phyloP scores from a whole-genome alignment of 768 basidiomycete species.

The Psilocybe azurescens region DNA sequence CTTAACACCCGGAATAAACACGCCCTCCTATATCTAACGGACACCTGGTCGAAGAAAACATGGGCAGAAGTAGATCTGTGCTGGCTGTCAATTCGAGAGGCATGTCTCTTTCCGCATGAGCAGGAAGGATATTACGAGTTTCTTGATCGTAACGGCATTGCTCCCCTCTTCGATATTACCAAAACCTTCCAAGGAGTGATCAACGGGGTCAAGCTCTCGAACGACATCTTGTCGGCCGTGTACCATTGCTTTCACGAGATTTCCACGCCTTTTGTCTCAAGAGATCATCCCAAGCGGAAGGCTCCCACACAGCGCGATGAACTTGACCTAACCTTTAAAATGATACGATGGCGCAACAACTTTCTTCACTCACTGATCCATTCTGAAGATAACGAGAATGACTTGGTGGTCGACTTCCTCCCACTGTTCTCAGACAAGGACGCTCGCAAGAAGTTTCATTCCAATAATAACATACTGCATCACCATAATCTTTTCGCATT shows the following conservation, averaged over 20 bases:
- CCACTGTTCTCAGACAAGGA: background rate
- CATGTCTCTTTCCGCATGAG: background rate
- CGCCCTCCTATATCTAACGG: constrained; percentile 1
- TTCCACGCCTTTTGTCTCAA: background rate
- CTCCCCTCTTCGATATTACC: background rate
- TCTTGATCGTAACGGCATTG: background rate
- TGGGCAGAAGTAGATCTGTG: constrained; percentile 1
- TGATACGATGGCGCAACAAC: constrained; percentile 2
- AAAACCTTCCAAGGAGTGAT: background rate
- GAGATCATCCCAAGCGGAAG: constrained; percentile 1
- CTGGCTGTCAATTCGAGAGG: constrained; percentile 1
- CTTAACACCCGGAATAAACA: background rate
- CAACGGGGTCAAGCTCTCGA: constrained; percentile 1
- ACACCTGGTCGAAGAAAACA: constrained; percentile 3
- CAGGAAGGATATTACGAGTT: background rate
- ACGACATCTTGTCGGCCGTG: background rate
- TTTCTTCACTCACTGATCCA: background rate
- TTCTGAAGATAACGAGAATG: background rate
- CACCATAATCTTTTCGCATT: background rate
- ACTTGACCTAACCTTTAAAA: background rate
- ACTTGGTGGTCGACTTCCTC: background rate
- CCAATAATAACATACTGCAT: constrained; percentile 1
- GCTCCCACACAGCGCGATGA: background rate
- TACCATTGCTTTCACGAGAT: constrained; percentile 3
- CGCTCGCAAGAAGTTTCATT: constrained; percentile 1